These are phyloP conservation scores for Trichoderma guizhouense DNA, from an alignment of 2,329 filamentous ascomycete species.

Conservation along the genomic window DNA sequence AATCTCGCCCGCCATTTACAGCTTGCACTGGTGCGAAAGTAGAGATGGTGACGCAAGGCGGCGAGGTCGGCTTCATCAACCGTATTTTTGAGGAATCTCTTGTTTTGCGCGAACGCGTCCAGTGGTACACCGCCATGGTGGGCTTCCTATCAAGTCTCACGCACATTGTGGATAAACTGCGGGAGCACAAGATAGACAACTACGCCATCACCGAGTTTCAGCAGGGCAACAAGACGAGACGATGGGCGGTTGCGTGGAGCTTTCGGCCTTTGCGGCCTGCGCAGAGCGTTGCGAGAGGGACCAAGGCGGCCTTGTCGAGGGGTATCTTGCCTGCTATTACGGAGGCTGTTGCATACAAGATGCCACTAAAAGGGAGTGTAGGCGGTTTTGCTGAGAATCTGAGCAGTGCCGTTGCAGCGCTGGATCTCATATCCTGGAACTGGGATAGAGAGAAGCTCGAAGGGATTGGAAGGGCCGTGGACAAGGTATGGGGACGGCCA, in stretches of 20 bases:
- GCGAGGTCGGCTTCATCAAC: constrained; percentile 71
- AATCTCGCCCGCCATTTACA: constrained; percentile 65
- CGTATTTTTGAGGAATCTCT: constrained; percentile 70
- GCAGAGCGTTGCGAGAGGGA: constrained; percentile 43
- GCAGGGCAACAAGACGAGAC: constrained; percentile 71
- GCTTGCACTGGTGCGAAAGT: constrained; percentile 71
- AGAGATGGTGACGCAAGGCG: constrained; percentile 83
- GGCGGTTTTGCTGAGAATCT: constrained; percentile 34
- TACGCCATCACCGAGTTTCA: constrained; percentile 79
- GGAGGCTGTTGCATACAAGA: constrained; percentile 41
- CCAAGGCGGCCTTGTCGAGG: constrained; percentile 39
- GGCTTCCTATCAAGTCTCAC: constrained; percentile 73
- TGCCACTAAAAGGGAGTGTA: constrained; percentile 38
- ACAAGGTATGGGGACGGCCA: constrained; percentile 75
- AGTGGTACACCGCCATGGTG: constrained; percentile 91
- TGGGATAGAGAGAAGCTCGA: constrained; percentile 54
- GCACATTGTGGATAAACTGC: constrained; percentile 57
- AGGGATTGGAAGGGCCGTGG: constrained; percentile 61
- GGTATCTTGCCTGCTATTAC: constrained; percentile 44
- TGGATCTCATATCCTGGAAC: constrained; percentile 61
- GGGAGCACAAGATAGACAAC: constrained; percentile 61
- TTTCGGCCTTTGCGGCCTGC: constrained; percentile 65
- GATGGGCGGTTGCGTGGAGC: constrained; percentile 91
- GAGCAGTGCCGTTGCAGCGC: constrained; percentile 45
- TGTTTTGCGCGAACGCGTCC: constrained; percentile 55